phyloP scores from a whole-genome alignment of 768 basidiomycete species.

The Asterophora parasitica region DNA sequence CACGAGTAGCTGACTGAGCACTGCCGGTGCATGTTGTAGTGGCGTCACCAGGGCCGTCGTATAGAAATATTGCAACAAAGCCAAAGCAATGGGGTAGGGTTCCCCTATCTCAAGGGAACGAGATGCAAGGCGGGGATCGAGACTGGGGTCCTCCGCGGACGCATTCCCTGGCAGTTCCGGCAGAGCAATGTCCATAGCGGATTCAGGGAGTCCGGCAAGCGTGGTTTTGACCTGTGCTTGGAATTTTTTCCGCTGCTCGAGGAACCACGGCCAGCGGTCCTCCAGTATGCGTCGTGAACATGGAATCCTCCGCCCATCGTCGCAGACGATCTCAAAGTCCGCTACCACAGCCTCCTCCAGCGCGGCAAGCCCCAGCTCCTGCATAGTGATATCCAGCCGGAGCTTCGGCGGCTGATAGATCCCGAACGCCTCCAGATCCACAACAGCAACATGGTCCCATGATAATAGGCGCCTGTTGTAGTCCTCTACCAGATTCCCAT shows the following conservation, averaged over 20 bases:
- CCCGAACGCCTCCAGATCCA: constrained; percentile 92
- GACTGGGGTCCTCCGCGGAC: constrained; percentile 44
- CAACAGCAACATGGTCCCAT: constrained; percentile 88
- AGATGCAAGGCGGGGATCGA: constrained; percentile 78
- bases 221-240: constrained; percentile 48
- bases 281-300: constrained; percentile 84
- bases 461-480: constrained; percentile 87
- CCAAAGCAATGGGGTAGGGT: constrained; percentile 83
- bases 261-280: constrained; percentile 96
- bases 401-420: constrained; percentile 85
- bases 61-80: constrained; percentile 93
- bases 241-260: constrained; percentile 58
- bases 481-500: constrained; percentile 86
- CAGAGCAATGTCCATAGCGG: constrained; percentile 57
- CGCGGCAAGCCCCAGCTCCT: constrained; percentile 79
- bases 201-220: constrained; percentile 54
- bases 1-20: constrained; percentile 82
- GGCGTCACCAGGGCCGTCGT: constrained; percentile 82
- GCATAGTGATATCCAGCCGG: constrained; percentile 64
- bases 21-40: constrained; percentile 85
- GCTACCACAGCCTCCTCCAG: constrained; percentile 77
- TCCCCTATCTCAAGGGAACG: constrained; percentile 80
- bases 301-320: constrained; percentile 78
- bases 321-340: constrained; percentile 91
- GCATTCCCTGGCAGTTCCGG: constrained; percentile 55